Evolutionary conservation across 495 filamentous ascomycete genomes (phyloP).

Genomic region (Lasiosphaeris hirsuta): DNA sequence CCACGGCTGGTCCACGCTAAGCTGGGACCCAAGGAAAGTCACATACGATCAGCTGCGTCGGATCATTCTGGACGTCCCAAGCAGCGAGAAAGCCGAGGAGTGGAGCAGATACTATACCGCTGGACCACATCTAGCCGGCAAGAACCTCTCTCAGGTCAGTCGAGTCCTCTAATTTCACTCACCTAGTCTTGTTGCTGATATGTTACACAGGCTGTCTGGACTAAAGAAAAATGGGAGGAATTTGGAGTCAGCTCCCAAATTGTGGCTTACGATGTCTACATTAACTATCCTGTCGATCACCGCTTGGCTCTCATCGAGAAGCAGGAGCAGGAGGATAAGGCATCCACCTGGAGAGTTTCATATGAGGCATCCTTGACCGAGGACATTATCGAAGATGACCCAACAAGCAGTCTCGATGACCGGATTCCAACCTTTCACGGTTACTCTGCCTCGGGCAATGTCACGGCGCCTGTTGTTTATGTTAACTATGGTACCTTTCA

Average conservation of each 20-base stretch:
- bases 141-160: slow-evolving; percentile 64
- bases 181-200: background rate
- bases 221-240: slow-evolving; percentile 76
- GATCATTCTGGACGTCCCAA: slow-evolving; percentile 69
- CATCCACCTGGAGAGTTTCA: slow-evolving; percentile 54
- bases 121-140: slow-evolving; percentile 83
- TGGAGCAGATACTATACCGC: slow-evolving; percentile 91
- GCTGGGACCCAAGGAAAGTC: slow-evolving; percentile 35
- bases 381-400: slow-evolving; percentile 81
- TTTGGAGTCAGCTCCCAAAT: slow-evolving; percentile 74
- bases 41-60: slow-evolving; percentile 64
- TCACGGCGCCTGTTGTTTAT: slow-evolving; percentile 73
- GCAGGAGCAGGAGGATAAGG: slow-evolving; percentile 43
- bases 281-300: slow-evolving; percentile 85
- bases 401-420: slow-evolving; percentile 65
- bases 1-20: slow-evolving; percentile 41
- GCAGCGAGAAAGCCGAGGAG: slow-evolving; percentile 62
- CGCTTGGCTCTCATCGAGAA: slow-evolving; percentile 73
- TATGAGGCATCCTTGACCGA: slow-evolving; percentile 83
- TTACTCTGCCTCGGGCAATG: slow-evolving; percentile 88
- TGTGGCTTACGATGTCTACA: slow-evolving; percentile 79
- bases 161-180: background rate
- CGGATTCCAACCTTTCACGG: slow-evolving; percentile 93
- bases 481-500: slow-evolving; percentile 83
- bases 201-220: slow-evolving; percentile 73